Evolutionary conservation across 208 protist genomes (phyloP), one percentile per base, ranked within the genome.

Genomic region (Trypanosoma avium): DNA sequence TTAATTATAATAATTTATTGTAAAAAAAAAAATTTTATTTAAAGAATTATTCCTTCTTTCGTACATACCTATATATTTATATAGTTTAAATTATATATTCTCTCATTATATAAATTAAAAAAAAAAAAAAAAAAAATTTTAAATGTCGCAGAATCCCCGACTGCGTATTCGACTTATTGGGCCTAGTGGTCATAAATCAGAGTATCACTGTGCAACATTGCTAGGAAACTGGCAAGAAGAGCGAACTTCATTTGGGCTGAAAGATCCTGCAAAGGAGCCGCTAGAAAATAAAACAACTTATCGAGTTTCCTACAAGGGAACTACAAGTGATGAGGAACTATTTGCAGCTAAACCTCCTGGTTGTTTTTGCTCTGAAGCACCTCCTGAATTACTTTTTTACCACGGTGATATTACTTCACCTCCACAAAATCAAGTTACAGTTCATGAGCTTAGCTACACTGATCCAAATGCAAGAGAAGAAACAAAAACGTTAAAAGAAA

Each of bases 161-260:
- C 32, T 65, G 49, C 40, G 56, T 38, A 49, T 30, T 46, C 48
- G 46, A 22, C 55, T 82, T 17, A 55, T 82, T 71, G 58, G 66
- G 29, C 73, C 61, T 3, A 67, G 59, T 49, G 65, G 58, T 10
- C 85, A 89, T 24, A 85, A 90, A 65, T 84, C 78, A 6, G 78
- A 79, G 59, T 96, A 96, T 67, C 88, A 96, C 69, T 92, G 83
- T 61, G 79, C 83, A 21, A 91, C 87, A 7, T 73, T 96, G 17
- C 73, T 93, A 4, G 84, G 81, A 40, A 93, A 94, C 78, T 96
- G 91, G 88, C 70, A 89, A 35, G 91, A 96, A 70, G 91, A 96
- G 57, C 78, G 91, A 26, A 67, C 47, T 22, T 58, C 55, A 9
- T 86, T 80, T 58, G 77, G 79, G 13, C 64, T 54, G 19, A 52